Percentiles rank a stretch among this genome's conserved stretches.
These are phyloP conservation scores for Carex scoparia DNA, from an alignment of 176 grass and related monocot species.

Conservation along the genomic window DNA sequence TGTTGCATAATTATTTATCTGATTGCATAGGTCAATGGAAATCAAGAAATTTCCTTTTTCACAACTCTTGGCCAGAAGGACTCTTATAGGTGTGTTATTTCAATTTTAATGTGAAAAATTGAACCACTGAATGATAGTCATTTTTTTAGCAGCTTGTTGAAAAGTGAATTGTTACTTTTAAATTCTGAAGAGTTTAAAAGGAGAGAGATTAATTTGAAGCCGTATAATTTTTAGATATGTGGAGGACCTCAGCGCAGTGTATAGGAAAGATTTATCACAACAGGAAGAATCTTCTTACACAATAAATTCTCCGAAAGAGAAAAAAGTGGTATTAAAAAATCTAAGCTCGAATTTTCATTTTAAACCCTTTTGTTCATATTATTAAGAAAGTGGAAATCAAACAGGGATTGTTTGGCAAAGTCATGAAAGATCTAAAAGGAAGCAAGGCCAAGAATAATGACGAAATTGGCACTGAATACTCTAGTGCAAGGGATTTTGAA, in stretches of 20 bases:
- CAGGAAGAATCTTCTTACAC: conserved; percentile 51
- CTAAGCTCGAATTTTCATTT: conserved; percentile 14
- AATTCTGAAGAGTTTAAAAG: background rate
- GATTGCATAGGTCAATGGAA: conserved; percentile 66
- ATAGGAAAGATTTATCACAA: conserved; percentile 33
- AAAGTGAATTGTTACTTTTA: conserved; percentile 2
- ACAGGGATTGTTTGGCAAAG: conserved; percentile 81
- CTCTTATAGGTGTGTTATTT: conserved; percentile 67
- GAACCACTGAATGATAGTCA: background rate
- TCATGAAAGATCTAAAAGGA: conserved; percentile 86
- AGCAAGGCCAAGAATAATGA: conserved; percentile 58
- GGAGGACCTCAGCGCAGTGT: conserved; percentile 67
- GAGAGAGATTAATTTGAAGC: conserved; percentile 26
- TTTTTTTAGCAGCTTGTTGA: background rate
- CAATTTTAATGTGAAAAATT: background rate
- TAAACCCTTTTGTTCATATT: background rate
- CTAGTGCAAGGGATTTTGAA: conserved; percentile 38
- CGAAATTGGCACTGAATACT: conserved; percentile 40
- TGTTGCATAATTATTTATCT: conserved; percentile 15
- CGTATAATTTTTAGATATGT: conserved; percentile 44
- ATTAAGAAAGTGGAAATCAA: conserved; percentile 25
- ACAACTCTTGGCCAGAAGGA: conserved; percentile 63
- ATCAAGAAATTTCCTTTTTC: conserved; percentile 70
- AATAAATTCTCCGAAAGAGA: conserved; percentile 75
- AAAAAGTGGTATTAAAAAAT: conserved; percentile 60